Base-by-base conservation (phyloP, 768 basidiomycete genomes). In the Amanita jacksonii region DNA sequence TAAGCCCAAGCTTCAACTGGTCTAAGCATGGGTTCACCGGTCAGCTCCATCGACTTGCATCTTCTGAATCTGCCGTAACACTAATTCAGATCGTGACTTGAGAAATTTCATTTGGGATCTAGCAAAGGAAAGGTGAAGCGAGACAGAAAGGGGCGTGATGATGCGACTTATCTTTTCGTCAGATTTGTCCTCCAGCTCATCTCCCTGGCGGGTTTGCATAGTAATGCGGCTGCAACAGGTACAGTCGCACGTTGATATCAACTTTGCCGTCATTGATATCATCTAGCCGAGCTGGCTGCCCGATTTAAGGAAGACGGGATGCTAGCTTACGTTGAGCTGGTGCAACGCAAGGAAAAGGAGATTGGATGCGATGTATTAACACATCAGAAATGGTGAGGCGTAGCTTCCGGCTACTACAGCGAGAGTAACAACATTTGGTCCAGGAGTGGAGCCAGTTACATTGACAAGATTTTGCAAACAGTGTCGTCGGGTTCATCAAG, bases 1-100 rank as follows among this genome's bases (percentile, higher is more conserved):
- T 96, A 46, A 91, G 88, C 54, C 92, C 91, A 4, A 89, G 87
- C 56, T 94, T 94, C 69, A 91, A 93, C 59, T 94, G 90, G 91
- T 66, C 77, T n/a, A 73, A 69, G 19, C 79, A 83, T 53, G 89
- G 89, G 10, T 93, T 85, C 61, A 73, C 74, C 34, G 77, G 80
- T 79, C 37, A 43, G 62, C 34, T 18, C 23, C 45, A 16, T 36
- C 31, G 20, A 12, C 15, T 4, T 36, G 7, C 15, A 7, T 15
- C 18, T 23, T 36, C 13, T 45, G 41, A 28, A 4, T 33, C 18
- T 31, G 40, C 18, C 28, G 35, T 12, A 30, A 13, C 7, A 31
- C 24, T 20, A n/a, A n/a, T 48, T 7, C 49, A 78, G 85, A 88
- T 51, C 65, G 69, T 4, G 83, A 81, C 49, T 59, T 94, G 52